phyloP scores from a whole-genome alignment of 179 eudicot species.

The Silene noctiflora region DNA sequence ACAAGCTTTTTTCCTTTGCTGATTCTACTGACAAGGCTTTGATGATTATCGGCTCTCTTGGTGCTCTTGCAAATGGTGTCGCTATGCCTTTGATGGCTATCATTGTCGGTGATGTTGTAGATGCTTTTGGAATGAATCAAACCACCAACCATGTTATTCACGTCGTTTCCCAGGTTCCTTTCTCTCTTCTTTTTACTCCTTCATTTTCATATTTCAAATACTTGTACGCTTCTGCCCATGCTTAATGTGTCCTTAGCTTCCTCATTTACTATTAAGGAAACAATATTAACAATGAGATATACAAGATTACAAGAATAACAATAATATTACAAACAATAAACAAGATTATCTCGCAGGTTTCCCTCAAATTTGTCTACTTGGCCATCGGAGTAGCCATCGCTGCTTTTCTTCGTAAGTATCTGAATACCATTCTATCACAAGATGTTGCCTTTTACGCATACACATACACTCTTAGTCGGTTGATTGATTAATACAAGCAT shows the following conservation, averaged over 20 bases:
- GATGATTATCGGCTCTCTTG: slow-evolving; percentile 69
- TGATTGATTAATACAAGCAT: background rate
- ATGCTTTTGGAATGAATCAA: slow-evolving; percentile 59
- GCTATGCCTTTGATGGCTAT: slow-evolving; percentile 66
- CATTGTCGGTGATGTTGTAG: slow-evolving; percentile 54
- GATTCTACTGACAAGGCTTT: slow-evolving; percentile 50
- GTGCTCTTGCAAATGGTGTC: slow-evolving; percentile 64
- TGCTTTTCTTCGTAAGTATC: slow-evolving; percentile 75
- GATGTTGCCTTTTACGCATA: no score
- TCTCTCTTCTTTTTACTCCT: no score
- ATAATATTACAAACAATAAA: no score
- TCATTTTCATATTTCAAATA: background rate
- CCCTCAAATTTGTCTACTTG: slow-evolving; percentile 66
- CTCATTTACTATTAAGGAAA: background rate
- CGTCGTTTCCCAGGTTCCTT: slow-evolving; percentile 49
- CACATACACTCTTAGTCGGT: background rate
- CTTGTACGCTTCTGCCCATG: background rate
- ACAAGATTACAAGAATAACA: no score
- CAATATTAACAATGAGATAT: no score
- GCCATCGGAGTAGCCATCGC: slow-evolving; percentile 63
- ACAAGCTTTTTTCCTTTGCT: slow-evolving; percentile 65
- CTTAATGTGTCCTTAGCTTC: background rate
- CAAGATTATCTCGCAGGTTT: slow-evolving; percentile 53
- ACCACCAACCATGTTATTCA: slow-evolving; percentile 30
- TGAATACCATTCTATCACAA: no score